Evolutionary conservation across 768 basidiomycete species (phyloP), one percentile per base, ranked within the genome.

Genomic region (Mycena pura): DNA sequence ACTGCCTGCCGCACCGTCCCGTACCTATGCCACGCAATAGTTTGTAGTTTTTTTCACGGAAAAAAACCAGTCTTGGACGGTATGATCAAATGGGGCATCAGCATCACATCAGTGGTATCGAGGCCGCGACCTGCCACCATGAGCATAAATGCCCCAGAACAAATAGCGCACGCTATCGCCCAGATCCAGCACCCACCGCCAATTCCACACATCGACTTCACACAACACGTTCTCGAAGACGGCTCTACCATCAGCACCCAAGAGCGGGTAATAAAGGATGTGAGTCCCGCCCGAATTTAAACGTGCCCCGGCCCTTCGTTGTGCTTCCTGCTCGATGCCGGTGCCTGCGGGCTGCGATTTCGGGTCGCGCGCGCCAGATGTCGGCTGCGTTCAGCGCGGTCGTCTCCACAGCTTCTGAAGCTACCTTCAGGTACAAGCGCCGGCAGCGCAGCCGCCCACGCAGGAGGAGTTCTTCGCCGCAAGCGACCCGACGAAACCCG

Each of bases 221-320:
- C 95, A 9, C 91, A 93, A 70, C 95, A 98, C 75, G 80, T 87
- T 64, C 86, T 96, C 60, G 96, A 99, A 57, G 95, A 97, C 77
- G 97, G 97, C 22, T 90, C 85, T 67, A 82, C 88, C 43, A 91
- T 97, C 69, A 93, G 88, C 76, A 99, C 96, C 15, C 93, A 93
- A 71, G 96, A 98, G 76, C 86, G 96, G 66, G 93, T 97, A 36
- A 86, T 98, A 73, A 98, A 98, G 78, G 96, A 99, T 80, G 95
- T 96, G 68, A 68, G 88, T 77, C 43, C 17, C 46, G 29, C 15
- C 38, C 29, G 8, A 13, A 24, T 31, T 63, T 52, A 29, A 21
- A 6, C 19, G 56, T 52, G 49, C 25, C 10, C 14, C 39, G 36
- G 38, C 29, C 2, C 51, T 38, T n/a, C n/a, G n/a, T n/a, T n/a